phyloP scores from a whole-genome alignment of 371 early-diverging fungal genomes.

The Capniomyces stellatus region DNA sequence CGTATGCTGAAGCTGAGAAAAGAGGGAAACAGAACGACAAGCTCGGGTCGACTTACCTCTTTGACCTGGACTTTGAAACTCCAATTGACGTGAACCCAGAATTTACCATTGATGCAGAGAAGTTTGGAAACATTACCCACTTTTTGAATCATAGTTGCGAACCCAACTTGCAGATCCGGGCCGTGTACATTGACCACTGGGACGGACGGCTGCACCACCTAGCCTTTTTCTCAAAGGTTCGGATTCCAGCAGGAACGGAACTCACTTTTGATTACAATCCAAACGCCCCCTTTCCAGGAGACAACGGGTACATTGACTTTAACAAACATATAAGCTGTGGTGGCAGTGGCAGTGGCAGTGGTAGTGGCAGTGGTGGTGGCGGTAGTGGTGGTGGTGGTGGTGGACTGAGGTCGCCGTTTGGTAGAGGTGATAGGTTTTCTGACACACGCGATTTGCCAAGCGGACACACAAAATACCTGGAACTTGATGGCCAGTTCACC shows the following conservation, averaged over 20 bases:
- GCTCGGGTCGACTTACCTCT: slow-evolving; percentile 49
- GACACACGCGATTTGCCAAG: no score
- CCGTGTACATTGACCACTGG: slow-evolving; percentile 47
- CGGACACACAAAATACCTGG: no score
- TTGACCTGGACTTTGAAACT: slow-evolving; percentile 68
- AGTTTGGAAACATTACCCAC: slow-evolving; percentile 65
- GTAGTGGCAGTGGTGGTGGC: slow-evolving; percentile 5
- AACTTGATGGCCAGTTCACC: no score
- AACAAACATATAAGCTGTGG: slow-evolving; percentile 15
- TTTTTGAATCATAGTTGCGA: slow-evolving; percentile 89
- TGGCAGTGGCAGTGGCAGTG: slow-evolving; percentile 14
- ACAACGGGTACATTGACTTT: slow-evolving; percentile 6
- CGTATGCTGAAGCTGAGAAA: slow-evolving; percentile 51
- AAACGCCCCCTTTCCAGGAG: slow-evolving; percentile 2
- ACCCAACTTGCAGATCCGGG: slow-evolving; percentile 58
- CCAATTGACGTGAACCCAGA: slow-evolving; percentile 26
- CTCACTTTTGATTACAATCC: slow-evolving; percentile 79
- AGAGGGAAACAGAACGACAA: slow-evolving; percentile 58
- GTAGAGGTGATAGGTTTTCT: no score
- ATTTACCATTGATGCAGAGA: slow-evolving; percentile 85
- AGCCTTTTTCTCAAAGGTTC: slow-evolving; percentile 57
- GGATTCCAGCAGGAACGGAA: slow-evolving; percentile 55
- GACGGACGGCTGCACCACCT: slow-evolving; percentile 51
- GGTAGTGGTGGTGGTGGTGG: neutral
- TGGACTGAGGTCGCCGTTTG: no score